A percentile compares a stretch with the other conserved stretches of the same genome.
These are phyloP conservation scores for Candida loeiensis DNA, from an alignment of 805 yeast species.

Conservation along the genomic window DNA sequence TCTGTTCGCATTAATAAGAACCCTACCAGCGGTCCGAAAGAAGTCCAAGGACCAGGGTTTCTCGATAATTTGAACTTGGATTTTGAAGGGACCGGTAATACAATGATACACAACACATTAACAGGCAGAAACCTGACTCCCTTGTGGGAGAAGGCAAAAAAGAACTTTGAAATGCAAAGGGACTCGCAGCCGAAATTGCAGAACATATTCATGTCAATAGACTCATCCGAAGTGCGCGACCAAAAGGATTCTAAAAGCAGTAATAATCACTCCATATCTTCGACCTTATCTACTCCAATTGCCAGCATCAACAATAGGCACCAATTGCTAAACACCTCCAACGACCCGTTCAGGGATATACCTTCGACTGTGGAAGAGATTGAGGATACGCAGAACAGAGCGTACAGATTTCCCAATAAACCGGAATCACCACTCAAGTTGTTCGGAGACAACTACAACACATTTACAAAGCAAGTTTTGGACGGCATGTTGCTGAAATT, in stretches of 20 bases:
- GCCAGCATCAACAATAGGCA: conserved; percentile 17
- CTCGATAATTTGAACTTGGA: conserved; percentile 15
- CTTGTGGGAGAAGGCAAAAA: conserved; percentile 32
- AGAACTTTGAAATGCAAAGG: conserved; percentile 26
- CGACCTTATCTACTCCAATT: conserved; percentile 39
- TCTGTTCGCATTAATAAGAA: conserved; percentile 22
- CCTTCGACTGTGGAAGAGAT: conserved; percentile 22
- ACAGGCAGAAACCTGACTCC: conserved; percentile 23
- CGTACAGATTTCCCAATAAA: conserved; percentile 17
- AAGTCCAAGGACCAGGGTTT: not conserved
- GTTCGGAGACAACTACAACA: conserved; percentile 37
- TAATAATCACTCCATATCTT: conserved; percentile 24
- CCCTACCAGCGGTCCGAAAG: not conserved
- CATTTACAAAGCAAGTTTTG: conserved; percentile 36
- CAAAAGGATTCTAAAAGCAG: conserved; percentile 7
- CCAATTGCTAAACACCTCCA: conserved; percentile 1
- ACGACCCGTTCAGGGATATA: conserved; percentile 12
- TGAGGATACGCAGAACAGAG: conserved; percentile 19
- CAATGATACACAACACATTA: conserved; percentile 32
- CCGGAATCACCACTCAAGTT: conserved; percentile 42
- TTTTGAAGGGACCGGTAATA: conserved; percentile 20
- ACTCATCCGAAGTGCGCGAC: conserved; percentile 11
- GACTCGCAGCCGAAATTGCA: conserved; percentile 26
- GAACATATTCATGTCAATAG: conserved; percentile 27
- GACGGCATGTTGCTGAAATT: conserved; percentile 25